phyloP scores from a whole-genome alignment of 176 grass and related monocot species.

The Oryza glumipatula region DNA sequence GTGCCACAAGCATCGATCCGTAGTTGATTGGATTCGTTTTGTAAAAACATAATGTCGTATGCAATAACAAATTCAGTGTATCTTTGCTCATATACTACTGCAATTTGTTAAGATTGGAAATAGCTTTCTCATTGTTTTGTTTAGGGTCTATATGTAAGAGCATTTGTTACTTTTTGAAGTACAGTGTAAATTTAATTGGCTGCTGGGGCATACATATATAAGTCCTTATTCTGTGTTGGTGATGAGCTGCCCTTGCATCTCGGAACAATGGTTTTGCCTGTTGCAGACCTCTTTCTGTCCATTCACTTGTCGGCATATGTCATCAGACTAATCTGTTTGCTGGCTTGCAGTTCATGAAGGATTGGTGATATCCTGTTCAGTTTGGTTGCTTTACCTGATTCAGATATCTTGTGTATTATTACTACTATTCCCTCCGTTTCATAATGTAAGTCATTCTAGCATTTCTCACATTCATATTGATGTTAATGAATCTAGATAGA shows the following conservation, averaged over 20 bases:
- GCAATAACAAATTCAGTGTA: neutral
- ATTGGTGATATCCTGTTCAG: neutral
- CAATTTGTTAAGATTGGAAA: neutral
- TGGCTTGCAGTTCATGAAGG: no score
- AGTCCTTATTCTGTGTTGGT: neutral
- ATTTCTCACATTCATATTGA: no score
- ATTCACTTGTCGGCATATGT: neutral
- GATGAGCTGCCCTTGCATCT: neutral
- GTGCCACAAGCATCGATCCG: constrained; percentile 77
- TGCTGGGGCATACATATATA: neutral
- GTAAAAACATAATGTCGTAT: constrained; percentile 15
- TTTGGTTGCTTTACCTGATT: neutral
- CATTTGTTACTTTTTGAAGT: neutral
- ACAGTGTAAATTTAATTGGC: constrained; percentile 14
- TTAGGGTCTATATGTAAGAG: constrained; percentile 3
- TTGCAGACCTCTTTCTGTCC: neutral
- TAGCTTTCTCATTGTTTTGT: neutral
- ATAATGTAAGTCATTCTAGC: no score
- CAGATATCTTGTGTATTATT: neutral
- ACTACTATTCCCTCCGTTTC: no score
- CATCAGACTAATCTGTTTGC: neutral
- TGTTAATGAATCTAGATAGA: no score
- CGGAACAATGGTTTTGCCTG: neutral
- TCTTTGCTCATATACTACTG: neutral
- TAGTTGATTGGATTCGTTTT: constrained; percentile 32